Evolutionary conservation across 306 rosid genomes (phyloP).

Genomic region (Senna siamea): DNA sequence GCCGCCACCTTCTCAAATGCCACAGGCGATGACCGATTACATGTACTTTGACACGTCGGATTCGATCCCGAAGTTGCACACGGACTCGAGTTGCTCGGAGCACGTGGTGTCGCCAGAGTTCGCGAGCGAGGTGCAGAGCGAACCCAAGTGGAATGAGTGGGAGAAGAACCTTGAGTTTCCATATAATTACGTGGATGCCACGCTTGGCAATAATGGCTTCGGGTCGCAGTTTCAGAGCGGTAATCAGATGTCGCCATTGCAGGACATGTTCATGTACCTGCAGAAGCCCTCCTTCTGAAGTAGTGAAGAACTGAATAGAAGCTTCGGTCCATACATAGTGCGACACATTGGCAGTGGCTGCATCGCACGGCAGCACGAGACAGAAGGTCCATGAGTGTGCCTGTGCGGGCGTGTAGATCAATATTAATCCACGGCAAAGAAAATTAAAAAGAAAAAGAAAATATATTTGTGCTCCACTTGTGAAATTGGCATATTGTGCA

Average conservation of each 20-base stretch:
- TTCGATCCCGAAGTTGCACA: conserved; percentile 80
- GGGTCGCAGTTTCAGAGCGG: conserved; percentile 54
- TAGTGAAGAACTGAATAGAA: no score
- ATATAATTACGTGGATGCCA: conserved; percentile 66
- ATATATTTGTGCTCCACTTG: conserved; percentile 9
- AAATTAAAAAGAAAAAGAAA: neutral
- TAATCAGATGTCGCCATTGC: conserved; percentile 81
- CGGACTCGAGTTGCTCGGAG: conserved; percentile 96
- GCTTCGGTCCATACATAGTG: neutral
- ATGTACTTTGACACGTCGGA: conserved; percentile 68
- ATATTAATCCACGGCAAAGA: neutral
- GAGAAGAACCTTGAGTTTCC: conserved; percentile 64
- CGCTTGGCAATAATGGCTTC: conserved; percentile 44
- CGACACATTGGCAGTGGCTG: conserved; percentile 6
- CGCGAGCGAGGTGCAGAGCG: conserved; percentile 88
- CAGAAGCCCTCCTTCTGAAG: conserved; percentile 54
- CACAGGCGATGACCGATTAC: conserved; percentile 47
- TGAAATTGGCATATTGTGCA: conserved; percentile 22
- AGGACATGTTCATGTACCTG: conserved; percentile 82
- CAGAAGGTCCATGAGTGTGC: conserved; percentile 74
- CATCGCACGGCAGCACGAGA: conserved; percentile 77
- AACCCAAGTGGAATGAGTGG: conserved; percentile 85
- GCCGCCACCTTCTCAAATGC: conserved; percentile 36
- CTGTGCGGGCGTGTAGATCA: conserved; percentile 34
- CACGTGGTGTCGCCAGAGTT: conserved; percentile 95